These are phyloP conservation scores for Pulveroboletus sp. DNA, from an alignment of 768 basidiomycete species.

Conservation along the genomic window DNA sequence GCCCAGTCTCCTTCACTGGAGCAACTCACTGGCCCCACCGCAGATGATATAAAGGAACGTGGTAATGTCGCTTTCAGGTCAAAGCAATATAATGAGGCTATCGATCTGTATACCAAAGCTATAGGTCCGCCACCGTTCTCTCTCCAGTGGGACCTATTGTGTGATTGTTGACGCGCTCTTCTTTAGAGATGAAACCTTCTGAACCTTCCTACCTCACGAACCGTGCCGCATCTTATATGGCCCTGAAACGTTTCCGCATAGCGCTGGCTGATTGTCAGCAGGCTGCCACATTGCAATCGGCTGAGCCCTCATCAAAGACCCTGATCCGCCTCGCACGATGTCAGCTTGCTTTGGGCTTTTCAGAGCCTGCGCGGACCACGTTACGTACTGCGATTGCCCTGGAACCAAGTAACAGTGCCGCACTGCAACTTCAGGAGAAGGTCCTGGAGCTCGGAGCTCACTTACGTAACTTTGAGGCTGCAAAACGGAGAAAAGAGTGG, in stretches of 20 bases:
- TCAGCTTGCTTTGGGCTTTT: conserved; percentile 73
- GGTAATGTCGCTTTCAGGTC: conserved; percentile 75
- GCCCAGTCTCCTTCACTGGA: conserved; percentile 7
- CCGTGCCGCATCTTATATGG: conserved; percentile 83
- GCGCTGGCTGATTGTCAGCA: conserved; percentile 79
- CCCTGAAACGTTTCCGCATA: conserved; percentile 65
- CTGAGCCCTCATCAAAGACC: conserved; percentile 65
- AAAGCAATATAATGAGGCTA: conserved; percentile 59
- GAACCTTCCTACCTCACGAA: conserved; percentile 82
- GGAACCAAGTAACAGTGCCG: conserved; percentile 58
- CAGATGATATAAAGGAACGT: conserved; percentile 62
- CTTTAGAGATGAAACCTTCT: conserved; percentile 49
- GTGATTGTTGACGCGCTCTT: conserved; percentile 3
- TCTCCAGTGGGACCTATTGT: conserved; percentile 19
- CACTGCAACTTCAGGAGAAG: conserved; percentile 56
- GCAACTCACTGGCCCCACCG: conserved; percentile 33
- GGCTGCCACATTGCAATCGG: conserved; percentile 61
- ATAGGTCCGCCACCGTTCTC: conserved; percentile 46
- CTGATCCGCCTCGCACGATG: conserved; percentile 79
- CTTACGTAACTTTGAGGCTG: conserved; percentile 55
- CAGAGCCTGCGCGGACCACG: conserved; percentile 61
- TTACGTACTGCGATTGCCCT: conserved; percentile 55
- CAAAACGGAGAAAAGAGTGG: conserved; percentile 64
- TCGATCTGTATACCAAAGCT: conserved; percentile 70
- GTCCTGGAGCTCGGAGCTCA: conserved; percentile 61